These are phyloP conservation scores for Calonectria honghensis DNA, from an alignment of 2,329 filamentous ascomycete species.

Conservation along the genomic window DNA sequence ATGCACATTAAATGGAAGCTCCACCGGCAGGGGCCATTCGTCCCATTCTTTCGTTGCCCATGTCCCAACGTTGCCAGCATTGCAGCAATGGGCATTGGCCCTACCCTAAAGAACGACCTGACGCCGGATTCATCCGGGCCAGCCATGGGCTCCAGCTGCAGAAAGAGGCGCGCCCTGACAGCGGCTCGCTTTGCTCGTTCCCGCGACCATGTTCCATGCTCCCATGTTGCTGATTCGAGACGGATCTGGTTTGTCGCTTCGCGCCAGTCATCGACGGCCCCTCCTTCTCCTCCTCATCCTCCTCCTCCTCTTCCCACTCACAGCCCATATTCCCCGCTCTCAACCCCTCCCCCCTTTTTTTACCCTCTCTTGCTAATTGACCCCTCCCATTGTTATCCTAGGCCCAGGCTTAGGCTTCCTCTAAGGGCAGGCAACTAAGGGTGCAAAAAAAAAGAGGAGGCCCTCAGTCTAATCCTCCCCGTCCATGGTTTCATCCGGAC, in stretches of 20 bases:
- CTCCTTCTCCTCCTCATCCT: background rate
- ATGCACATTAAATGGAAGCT: slow-evolving; percentile 25
- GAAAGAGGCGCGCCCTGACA: slow-evolving; percentile 7
- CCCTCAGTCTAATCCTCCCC: slow-evolving; percentile 20
- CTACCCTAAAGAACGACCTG: slow-evolving; percentile 30
- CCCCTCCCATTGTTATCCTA: slow-evolving; percentile 13
- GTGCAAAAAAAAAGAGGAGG: slow-evolving; percentile 19
- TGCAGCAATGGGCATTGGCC: background rate
- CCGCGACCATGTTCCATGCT: background rate
- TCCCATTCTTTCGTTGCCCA: slow-evolving; percentile 22
- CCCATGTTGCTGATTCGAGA: slow-evolving; percentile 10
- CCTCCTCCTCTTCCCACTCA: background rate
- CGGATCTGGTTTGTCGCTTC: slow-evolving; percentile 5
- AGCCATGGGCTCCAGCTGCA: background rate
- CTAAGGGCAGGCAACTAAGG: slow-evolving; percentile 20
- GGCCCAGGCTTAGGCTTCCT: background rate
- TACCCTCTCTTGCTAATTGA: background rate
- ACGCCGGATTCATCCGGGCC: slow-evolving; percentile 30
- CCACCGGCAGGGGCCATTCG: slow-evolving; percentile 5
- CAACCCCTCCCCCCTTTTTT: slow-evolving; percentile 13
- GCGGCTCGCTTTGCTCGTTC: slow-evolving; percentile 11
- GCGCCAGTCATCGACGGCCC: slow-evolving; percentile 5
- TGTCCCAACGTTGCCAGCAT: background rate
- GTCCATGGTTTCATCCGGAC: slow-evolving; percentile 34
- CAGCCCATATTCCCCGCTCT: slow-evolving; percentile 22